Base-by-base conservation (phyloP, 2,329 filamentous ascomycete species). In the Diplodia seriata region DNA sequence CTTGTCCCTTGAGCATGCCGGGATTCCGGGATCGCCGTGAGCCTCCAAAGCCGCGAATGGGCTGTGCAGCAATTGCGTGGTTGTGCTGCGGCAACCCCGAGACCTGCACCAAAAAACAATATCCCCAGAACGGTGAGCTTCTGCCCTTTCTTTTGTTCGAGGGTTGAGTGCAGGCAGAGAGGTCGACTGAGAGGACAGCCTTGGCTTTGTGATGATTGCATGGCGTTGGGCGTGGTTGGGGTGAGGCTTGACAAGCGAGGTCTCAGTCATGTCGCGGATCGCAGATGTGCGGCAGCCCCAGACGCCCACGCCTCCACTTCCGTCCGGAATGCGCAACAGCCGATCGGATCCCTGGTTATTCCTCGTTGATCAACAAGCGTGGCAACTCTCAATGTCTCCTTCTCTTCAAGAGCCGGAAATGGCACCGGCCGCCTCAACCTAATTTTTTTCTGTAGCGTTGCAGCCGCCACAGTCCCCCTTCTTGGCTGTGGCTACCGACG, bases 231-330 rank as follows among this genome's bases (percentile, higher is more conserved):
- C 12, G 40, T 62, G 40, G 40, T 61, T n/a, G 56, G 56, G 40
- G 23, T 18, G 56, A 31, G 57, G 57, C 57, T 62, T 62, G 57
- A 62, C 57, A 62, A 49, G 57, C 57, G 57, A 62, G 57, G 57
- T 62, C 14, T 62, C 57, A 62, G 57, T 62, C 47, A 18, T 29
- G 57, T 62, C 57, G 57, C 57, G 57, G 57, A 62, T 62, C 57
- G 26, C 57, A 62, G 57, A 62, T 26, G 23, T 62, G 57, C 57
- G 57, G 57, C 57, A 62, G 57, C 43, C 40, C 57, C 40, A 62
- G 57, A 62, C 57, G 57, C 57, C 29, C 23, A 50, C 57, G 47
- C 18, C 57, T 26, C 49, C 57, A 49, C 36, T 62, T 62, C 26
- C 57, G 43, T 23, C 36, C 57, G 57, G 57, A 29, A 62, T 6